Evolutionary conservation across 345 rosid species (phyloP).

Genomic region (Aquilaria yunnanensis): DNA sequence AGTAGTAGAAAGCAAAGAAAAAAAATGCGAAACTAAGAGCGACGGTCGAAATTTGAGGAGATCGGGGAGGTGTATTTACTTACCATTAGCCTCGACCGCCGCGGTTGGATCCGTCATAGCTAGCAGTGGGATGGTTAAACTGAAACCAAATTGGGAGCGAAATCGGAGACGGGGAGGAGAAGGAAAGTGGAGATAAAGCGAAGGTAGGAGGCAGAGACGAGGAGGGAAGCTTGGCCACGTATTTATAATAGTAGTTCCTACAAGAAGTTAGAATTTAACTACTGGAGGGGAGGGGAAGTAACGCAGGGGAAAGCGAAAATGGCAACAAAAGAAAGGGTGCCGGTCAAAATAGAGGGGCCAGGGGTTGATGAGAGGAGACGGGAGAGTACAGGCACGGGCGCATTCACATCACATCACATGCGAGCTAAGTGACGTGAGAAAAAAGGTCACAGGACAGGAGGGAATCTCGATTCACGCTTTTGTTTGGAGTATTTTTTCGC

Average conservation of each 20-base stretch:
- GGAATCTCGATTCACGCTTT: background rate
- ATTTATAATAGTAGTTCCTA: background rate
- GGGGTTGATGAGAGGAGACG: too few species aligned
- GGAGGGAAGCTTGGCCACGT: conserved; percentile 1
- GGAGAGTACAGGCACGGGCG: too few species aligned
- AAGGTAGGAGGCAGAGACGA: background rate
- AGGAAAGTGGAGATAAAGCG: background rate
- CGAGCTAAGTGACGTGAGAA: too few species aligned
- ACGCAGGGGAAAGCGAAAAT: background rate
- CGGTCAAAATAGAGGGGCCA: too few species aligned
- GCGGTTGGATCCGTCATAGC: conserved; percentile 20
- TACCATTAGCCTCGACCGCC: conserved; percentile 13
- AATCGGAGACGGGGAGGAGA: background rate
- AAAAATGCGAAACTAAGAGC: background rate
- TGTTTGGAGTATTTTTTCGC: background rate
- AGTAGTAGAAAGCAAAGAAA: background rate
- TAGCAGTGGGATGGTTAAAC: background rate
- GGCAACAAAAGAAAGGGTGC: background rate
- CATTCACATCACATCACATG: too few species aligned
- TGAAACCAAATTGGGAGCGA: conserved; percentile 5
- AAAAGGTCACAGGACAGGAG: background rate
- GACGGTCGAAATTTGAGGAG: background rate
- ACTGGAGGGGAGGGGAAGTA: background rate
- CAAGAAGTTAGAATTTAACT: background rate
- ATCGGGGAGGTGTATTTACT: conserved; percentile 1